These are phyloP conservation scores for Xanthoceras sorbifolium DNA, from an alignment of 345 rosid genomes.

Conservation along the genomic window DNA sequence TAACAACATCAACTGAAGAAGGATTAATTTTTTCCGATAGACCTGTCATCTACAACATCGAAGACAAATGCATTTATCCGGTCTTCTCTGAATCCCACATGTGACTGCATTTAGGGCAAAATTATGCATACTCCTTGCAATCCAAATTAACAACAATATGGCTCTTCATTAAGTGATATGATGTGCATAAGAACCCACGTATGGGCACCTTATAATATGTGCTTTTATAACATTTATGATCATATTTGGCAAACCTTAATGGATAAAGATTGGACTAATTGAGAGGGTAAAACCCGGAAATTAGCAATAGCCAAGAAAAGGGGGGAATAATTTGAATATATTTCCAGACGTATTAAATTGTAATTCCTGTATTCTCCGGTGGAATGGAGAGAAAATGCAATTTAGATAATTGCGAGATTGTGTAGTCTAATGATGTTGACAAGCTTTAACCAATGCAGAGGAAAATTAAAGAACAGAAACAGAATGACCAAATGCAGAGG, in stretches of 20 bases:
- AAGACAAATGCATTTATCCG: conserved; percentile 45
- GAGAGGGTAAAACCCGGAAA: no score
- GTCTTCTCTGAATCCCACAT: conserved; percentile 33
- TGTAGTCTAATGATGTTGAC: no score
- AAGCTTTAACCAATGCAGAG: no score
- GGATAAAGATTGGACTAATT: background rate
- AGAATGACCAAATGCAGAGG: no score
- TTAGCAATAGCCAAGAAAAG: no score
- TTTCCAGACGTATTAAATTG: no score
- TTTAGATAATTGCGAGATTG: no score
- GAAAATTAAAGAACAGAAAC: no score
- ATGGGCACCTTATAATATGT: background rate
- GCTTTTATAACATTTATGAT: background rate
- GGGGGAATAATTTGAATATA: no score
- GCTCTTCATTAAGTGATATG: background rate
- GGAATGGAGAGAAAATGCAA: no score
- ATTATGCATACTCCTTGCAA: background rate
- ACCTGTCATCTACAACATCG: conserved; percentile 40
- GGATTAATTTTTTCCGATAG: conserved; percentile 41
- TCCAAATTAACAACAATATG: background rate
- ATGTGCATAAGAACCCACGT: background rate
- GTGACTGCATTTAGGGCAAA: conserved; percentile 40
- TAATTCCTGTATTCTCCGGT: no score
- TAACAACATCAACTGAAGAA: conserved; percentile 53
- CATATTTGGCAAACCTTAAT: background rate